phyloP scores from a whole-genome alignment of 768 basidiomycete species.

The Leucocoprinus birnbaumii region DNA sequence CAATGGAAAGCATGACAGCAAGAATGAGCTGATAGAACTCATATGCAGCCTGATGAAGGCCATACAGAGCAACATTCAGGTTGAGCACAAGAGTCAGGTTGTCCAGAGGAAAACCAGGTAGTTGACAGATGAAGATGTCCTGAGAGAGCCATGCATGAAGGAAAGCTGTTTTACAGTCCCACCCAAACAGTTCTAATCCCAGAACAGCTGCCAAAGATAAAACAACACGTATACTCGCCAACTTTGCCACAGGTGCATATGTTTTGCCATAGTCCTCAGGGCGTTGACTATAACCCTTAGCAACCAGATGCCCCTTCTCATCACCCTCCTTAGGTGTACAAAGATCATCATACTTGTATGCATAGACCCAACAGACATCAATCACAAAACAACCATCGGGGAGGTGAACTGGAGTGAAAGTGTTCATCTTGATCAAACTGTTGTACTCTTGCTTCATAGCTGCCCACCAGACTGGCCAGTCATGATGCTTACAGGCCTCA shows the following conservation, averaged over 20 bases:
- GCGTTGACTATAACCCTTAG: slow-evolving; percentile 35
- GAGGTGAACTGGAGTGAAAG: slow-evolving; percentile 22
- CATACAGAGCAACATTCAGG: not conserved
- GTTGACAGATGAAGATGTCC: slow-evolving; percentile 11
- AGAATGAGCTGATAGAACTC: not conserved
- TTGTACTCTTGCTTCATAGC: slow-evolving; percentile 22
- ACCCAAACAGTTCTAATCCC: slow-evolving; percentile 11
- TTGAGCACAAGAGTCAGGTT: not conserved
- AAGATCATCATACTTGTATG: slow-evolving; percentile 1
- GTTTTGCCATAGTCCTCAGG: slow-evolving; percentile 34
- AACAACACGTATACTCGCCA: slow-evolving; percentile 19
- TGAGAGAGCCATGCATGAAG: slow-evolving; percentile 16
- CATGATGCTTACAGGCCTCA: not conserved
- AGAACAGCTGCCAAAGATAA: slow-evolving; percentile 19
- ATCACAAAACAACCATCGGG: not conserved
- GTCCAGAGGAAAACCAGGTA: not conserved
- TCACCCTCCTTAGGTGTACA: not conserved
- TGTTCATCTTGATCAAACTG: slow-evolving; percentile 17
- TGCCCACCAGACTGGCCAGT: slow-evolving; percentile 16
- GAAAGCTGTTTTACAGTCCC: slow-evolving; percentile 21
- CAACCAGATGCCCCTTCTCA: slow-evolving; percentile 30
- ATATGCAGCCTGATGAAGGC: slow-evolving; percentile 8
- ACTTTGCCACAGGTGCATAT: slow-evolving; percentile 24
- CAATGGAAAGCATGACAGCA: slow-evolving; percentile 1
- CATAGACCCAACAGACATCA: slow-evolving; percentile 5